These are phyloP conservation scores for Leishmania tropica DNA, from an alignment of 208 protist genomes.

Conservation along the genomic window DNA sequence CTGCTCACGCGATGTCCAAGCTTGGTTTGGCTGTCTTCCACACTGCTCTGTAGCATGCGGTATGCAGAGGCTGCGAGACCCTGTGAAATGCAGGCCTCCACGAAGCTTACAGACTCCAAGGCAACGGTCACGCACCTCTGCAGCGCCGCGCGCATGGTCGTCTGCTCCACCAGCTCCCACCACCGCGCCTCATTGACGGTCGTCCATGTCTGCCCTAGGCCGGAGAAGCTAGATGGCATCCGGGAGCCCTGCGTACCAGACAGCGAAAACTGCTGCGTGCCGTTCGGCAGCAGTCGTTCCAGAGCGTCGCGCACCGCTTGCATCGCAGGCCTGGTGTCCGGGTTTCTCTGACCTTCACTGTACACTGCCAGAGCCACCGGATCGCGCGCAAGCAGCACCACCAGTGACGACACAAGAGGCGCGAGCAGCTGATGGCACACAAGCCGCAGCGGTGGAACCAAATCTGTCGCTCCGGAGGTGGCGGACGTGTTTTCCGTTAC, in stretches of 20 bases:
- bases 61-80: slow-evolving; percentile 6
- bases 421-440: slow-evolving; percentile 12
- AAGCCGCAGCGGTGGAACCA: not conserved
- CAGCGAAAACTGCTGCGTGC: not conserved
- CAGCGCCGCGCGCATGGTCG: slow-evolving; percentile 17
- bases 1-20: not conserved
- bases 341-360: not conserved
- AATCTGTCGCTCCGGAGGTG: not conserved
- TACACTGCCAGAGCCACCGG: slow-evolving; percentile 17
- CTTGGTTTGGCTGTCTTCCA: not conserved
- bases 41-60: not conserved
- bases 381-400: slow-evolving; percentile 27
- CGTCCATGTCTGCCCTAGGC: slow-evolving; percentile 15
- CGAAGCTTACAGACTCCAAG: slow-evolving; percentile 15
- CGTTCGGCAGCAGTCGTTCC: not conserved
- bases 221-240: not conserved
- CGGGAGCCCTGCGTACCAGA: no score
- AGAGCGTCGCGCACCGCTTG: not conserved
- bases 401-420: slow-evolving; percentile 20
- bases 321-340: not conserved
- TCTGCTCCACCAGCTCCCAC: slow-evolving; percentile 12
- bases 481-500: not conserved
- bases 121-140: slow-evolving; percentile 32
- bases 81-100: slow-evolving; percentile 16
- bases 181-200: not conserved